Evolutionary conservation across 176 grass and related monocot species (phyloP).

Genomic region (Carex parvula): DNA sequence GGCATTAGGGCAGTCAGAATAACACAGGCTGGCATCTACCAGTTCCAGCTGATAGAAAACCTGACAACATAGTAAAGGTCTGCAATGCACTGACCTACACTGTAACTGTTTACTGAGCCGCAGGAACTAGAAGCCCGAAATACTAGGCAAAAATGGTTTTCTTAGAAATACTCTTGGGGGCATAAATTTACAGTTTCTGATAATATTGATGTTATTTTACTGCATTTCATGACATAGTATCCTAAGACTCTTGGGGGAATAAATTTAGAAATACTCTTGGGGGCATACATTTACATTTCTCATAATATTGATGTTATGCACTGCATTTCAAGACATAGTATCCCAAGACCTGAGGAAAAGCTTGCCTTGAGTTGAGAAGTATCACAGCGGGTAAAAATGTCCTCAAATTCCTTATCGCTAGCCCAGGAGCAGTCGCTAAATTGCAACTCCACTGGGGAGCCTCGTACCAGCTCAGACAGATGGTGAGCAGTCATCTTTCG

Average conservation of each 20-base stretch:
- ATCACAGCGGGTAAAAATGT: conserved; percentile 45
- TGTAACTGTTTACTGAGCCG: not conserved
- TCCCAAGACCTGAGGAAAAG: not conserved
- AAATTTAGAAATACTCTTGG: not conserved
- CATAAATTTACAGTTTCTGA: not conserved
- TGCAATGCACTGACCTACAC: not conserved
- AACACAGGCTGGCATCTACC: not conserved
- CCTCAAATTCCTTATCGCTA: conserved; percentile 60
- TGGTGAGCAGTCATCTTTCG: conserved; percentile 71
- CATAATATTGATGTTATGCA: not conserved
- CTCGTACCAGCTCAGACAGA: conserved; percentile 54
- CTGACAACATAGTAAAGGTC: not conserved
- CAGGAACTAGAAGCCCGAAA: not conserved
- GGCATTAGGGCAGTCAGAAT: not conserved
- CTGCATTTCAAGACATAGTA: not conserved
- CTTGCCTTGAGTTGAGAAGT: conserved; percentile 57
- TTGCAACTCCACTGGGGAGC: conserved; percentile 44
- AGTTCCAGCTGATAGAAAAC: not conserved
- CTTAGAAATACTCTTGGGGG: not conserved
- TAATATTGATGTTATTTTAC: no score
- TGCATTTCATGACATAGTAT: no score
- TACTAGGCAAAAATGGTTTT: not conserved
- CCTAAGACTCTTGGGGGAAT: no score
- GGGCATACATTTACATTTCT: not conserved
- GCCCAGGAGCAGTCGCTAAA: conserved; percentile 85